Percentiles rank a stretch among this genome's conserved stretches.
Evolutionary conservation across 371 early-diverging fungal species (phyloP).

Genomic region (Phascolomyces articulosus): DNA sequence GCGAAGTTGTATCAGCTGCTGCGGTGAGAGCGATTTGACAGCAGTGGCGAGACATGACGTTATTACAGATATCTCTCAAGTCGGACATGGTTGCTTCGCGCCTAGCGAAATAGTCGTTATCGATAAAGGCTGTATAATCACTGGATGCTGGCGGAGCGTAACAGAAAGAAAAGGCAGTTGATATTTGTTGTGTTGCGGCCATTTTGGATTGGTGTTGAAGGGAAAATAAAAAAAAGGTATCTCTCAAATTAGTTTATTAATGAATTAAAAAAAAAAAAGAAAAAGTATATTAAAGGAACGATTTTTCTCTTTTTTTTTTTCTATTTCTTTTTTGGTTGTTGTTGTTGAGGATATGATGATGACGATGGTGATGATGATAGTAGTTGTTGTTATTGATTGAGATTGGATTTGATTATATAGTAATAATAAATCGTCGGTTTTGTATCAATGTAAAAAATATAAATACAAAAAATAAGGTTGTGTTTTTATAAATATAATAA

Average conservation of each 20-base stretch:
- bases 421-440: slow-evolving; percentile 6
- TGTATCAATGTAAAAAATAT: too few species aligned
- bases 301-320: too few species aligned
- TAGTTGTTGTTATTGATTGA: too few species aligned
- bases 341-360: too few species aligned
- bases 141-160: slow-evolving; percentile 28
- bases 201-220: background rate
- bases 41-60: slow-evolving; percentile 23
- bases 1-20: slow-evolving; percentile 17
- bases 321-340: too few species aligned
- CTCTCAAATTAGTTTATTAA: background rate
- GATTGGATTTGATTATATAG: too few species aligned
- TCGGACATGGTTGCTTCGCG: slow-evolving; percentile 19
- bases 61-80: slow-evolving; percentile 28
- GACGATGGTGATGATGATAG: too few species aligned
- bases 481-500: slow-evolving; percentile 5
- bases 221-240: background rate
- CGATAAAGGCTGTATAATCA: slow-evolving; percentile 12
- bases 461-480: slow-evolving; percentile 6
- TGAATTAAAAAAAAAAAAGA: too few species aligned
- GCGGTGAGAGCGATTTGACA: slow-evolving; percentile 28
- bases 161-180: slow-evolving; percentile 29
- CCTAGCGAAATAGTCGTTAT: slow-evolving; percentile 4
- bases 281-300: background rate
- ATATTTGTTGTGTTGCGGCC: slow-evolving; percentile 20